Base-by-base conservation (phyloP, 805 yeast genomes). In the Candida dajiaensis region DNA sequence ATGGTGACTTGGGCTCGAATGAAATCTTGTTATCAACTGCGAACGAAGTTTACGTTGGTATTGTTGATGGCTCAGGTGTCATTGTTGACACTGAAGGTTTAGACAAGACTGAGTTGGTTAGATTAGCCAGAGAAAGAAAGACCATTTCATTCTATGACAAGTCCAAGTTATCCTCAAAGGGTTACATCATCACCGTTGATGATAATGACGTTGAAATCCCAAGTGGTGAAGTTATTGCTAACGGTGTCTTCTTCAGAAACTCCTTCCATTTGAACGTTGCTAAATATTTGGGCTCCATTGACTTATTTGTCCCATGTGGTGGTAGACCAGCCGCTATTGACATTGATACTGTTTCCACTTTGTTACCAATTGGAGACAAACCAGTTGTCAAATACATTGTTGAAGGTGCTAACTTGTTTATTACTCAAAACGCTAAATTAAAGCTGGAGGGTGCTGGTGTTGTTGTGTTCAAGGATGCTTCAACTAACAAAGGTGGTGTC, bases 401-500 rank as follows among this genome's bases (percentile, higher is more conserved):
- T 47, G 99, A 92, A 71, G 99, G 99, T 64, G 99, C 99, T 47
- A 94, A 92, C 67, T 75, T 92, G 66, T 94, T 92, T 69, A 84
- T 92, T 52, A 89, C 98, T 2, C 98, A 94, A 71, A 79, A 89
- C 36, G 97, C 98, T 43, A 94, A 92, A 72, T 68, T 92, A 28
- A 77, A 80, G 42, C 74, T 92, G 46, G 99, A 94, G 69, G 71
- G 76, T 39, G 94, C 95, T 28, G 98, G 98, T 36, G 81, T 88
- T 44, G 66, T 89, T 44, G 74, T 94, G 44, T 87, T 88, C 71
- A 94, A 94, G 68, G 99, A 92, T 72, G 96, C 98, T 15, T 87
- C 97, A 12, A 89, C 97, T 40, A 92, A 92, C 71, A 92, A 92
- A 70, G 99, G 99, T 61, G 99, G 99, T 71, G 99, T 92, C 44